phyloP scores from a whole-genome alignment of 352 stramenopile species.

The Pythium scleroteichum region DNA sequence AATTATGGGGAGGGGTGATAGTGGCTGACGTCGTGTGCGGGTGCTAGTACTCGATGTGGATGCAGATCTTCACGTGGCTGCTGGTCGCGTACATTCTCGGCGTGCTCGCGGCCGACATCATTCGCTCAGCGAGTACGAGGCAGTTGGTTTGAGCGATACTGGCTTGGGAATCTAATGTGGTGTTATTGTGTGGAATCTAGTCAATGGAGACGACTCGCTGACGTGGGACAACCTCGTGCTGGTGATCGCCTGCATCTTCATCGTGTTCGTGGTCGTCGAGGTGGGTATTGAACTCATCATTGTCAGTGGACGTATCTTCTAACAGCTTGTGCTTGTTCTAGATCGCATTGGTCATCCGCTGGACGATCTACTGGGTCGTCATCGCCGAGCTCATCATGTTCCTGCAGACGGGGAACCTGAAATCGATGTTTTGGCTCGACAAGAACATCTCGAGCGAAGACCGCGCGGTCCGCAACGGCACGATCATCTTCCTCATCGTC shows the following conservation, averaged over 20 bases:
- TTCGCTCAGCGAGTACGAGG: slow-evolving; percentile 28
- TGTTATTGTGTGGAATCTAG: not conserved
- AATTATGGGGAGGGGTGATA: not conserved
- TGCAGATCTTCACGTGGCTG: slow-evolving; percentile 51
- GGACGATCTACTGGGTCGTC: slow-evolving; percentile 59
- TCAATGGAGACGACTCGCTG: slow-evolving; percentile 7
- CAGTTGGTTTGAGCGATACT: not conserved
- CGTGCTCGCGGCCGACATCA: slow-evolving; percentile 37
- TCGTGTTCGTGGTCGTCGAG: slow-evolving; percentile 26
- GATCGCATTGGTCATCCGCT: slow-evolving; percentile 49
- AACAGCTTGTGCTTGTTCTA: slow-evolving; percentile 1
- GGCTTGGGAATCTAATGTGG: too few species aligned
- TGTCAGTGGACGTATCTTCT: too few species aligned
- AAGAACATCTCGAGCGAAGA: slow-evolving; percentile 35
- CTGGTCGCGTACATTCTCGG: slow-evolving; percentile 58
- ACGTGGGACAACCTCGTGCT: slow-evolving; percentile 27
- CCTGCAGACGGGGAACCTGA: slow-evolving; percentile 24
- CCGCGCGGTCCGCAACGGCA: slow-evolving; percentile 13
- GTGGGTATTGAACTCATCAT: too few species aligned
- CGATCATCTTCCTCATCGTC: slow-evolving; percentile 34
- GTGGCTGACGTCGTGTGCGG: not conserved
- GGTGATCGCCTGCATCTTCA: slow-evolving; percentile 5
- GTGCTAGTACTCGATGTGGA: slow-evolving; percentile 47
- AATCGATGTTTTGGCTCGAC: slow-evolving; percentile 47
- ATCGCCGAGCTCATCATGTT: slow-evolving; percentile 37